These are phyloP conservation scores for Ascodesmis nigricans DNA, from an alignment of 495 filamentous ascomycete genomes.

Conservation along the genomic window DNA sequence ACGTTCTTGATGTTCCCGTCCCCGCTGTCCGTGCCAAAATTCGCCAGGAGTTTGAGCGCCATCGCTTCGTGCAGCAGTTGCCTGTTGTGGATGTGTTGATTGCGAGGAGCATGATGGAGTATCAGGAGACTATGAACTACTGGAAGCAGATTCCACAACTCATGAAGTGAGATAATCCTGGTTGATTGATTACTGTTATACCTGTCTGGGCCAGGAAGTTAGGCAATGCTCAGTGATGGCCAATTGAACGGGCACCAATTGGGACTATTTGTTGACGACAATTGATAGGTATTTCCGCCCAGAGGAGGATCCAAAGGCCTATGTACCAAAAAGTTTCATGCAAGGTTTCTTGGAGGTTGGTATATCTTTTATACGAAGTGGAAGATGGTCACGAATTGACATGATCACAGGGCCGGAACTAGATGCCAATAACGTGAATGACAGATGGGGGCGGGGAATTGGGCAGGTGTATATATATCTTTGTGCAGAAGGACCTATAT, in stretches of 20 bases:
- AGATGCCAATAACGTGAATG: too few species aligned
- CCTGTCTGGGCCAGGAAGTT: too few species aligned
- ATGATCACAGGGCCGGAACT: too few species aligned
- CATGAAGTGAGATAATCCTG: constrained; percentile 46
- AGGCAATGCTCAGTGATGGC: too few species aligned
- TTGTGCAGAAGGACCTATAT: too few species aligned
- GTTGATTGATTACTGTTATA: too few species aligned
- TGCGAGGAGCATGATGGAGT: constrained; percentile 71
- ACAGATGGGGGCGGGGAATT: too few species aligned
- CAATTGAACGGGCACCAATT: neutral
- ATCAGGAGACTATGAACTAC: constrained; percentile 97
- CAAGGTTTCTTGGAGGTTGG: constrained; percentile 73
- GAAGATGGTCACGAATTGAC: too few species aligned
- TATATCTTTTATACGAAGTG: too few species aligned
- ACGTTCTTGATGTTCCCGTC: constrained; percentile 71
- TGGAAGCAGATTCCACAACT: constrained; percentile 96
- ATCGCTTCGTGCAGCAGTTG: constrained; percentile 80
- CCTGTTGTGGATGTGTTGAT: constrained; percentile 70
- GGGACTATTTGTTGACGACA: neutral
- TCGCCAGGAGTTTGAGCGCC: constrained; percentile 89
- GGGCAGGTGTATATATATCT: too few species aligned
- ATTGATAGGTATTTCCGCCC: constrained; percentile 43
- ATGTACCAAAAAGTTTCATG: constrained; percentile 71
- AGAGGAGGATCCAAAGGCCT: constrained; percentile 62
- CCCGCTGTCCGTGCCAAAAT: constrained; percentile 79